Conservation (phyloP, 2,329 filamentous ascomycete species). For the Ophiostoma perfectum region DNA sequence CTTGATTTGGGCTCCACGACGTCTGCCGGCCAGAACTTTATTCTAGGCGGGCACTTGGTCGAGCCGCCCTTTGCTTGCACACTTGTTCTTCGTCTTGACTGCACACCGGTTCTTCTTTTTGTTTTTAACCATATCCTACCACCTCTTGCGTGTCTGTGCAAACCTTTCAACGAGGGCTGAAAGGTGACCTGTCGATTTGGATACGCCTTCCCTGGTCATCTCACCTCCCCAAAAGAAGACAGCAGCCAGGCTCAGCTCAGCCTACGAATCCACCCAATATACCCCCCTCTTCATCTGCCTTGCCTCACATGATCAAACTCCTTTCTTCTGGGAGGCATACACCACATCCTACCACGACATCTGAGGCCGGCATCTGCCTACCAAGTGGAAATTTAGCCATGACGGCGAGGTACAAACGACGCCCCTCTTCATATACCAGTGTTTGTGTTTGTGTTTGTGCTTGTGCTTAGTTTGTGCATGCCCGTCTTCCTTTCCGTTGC, state of each 20-base stretch:
- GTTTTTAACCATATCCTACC: not conserved
- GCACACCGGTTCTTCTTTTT: not conserved
- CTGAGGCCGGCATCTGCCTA: not conserved
- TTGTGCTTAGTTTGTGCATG: constrained; percentile 6
- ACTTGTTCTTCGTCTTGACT: too few species aligned
- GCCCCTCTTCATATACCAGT: constrained; percentile 12
- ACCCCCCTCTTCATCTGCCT: not conserved
- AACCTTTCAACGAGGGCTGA: not conserved
- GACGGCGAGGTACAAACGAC: not conserved
- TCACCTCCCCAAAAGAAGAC: constrained; percentile 5
- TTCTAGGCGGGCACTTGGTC: not conserved
- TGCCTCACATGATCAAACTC: not conserved
- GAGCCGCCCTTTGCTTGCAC: too few species aligned
- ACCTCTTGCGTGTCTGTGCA: constrained; percentile 2
- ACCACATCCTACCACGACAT: not conserved
- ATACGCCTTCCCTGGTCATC: not conserved
- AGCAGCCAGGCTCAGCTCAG: constrained; percentile 14
- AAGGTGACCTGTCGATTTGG: constrained; percentile 17
- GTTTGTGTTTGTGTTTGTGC: constrained; percentile 15
- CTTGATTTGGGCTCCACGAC: not conserved
- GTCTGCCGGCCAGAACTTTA: not conserved
- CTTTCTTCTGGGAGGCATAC: too few species aligned
- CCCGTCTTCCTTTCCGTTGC: constrained; percentile 10
- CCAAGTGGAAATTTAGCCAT: constrained; percentile 15
- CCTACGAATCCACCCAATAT: constrained; percentile 12